Conservation (phyloP, 495 filamentous ascomycete species). For the Neurospora sp. region DNA sequence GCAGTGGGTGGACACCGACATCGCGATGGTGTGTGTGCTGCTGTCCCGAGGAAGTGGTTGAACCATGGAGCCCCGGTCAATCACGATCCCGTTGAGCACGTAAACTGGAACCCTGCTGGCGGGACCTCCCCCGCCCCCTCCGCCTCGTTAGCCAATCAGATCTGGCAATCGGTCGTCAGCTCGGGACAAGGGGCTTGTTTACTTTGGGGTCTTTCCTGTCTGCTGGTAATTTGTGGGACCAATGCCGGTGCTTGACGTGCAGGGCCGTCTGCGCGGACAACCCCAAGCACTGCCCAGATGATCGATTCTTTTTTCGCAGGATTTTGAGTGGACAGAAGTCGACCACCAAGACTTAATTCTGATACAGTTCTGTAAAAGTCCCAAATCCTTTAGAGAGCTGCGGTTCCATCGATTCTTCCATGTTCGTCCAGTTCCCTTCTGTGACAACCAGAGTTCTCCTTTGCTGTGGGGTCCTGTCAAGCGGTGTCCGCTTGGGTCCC, state of each 20-base stretch:
- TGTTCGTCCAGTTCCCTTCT: neutral
- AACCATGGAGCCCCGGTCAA: conserved; percentile 19
- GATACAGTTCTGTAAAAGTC: neutral
- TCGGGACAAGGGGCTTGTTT: neutral
- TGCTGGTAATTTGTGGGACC: neutral
- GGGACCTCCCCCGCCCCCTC: conserved; percentile 7
- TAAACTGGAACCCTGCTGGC: conserved; percentile 13
- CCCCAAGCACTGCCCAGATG: neutral
- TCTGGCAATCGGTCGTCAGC: neutral
- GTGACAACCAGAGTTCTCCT: neutral
- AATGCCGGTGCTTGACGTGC: neutral
- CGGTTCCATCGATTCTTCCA: neutral
- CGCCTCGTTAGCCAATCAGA: conserved; percentile 1
- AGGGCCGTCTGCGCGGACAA: neutral
- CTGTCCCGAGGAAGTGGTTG: conserved; percentile 24
- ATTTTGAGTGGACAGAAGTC: neutral
- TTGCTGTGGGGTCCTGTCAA: neutral
- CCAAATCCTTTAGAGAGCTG: neutral
- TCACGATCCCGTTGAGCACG: conserved; percentile 17
- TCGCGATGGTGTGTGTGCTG: neutral
- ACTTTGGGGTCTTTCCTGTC: neutral
- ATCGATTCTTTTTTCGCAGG: neutral
- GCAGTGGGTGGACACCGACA: neutral
- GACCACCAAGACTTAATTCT: neutral
- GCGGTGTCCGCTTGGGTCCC: neutral